These are phyloP conservation scores for Enterospora canceri DNA, from an alignment of 371 early-diverging fungal species.

Conservation along the genomic window DNA sequence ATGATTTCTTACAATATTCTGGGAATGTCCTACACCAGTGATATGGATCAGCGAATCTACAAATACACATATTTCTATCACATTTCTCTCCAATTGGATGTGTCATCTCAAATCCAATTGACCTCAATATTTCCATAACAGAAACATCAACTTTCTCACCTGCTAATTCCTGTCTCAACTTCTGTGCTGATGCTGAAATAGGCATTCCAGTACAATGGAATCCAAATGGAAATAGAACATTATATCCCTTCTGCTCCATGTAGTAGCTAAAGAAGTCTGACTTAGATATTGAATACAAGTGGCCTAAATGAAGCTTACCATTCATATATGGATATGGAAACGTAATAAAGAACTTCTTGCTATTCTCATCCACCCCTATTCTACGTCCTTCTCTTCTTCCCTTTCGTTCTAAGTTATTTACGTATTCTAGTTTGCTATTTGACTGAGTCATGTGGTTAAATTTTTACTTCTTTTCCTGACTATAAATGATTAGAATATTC, in stretches of 20 bases:
- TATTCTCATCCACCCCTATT: no score
- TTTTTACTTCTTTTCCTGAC: no score
- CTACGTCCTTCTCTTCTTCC: no score
- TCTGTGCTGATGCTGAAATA: constrained; percentile 92
- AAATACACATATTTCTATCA: neutral
- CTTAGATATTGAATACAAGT: constrained; percentile 88
- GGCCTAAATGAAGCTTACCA: constrained; percentile 91
- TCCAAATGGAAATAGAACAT: constrained; percentile 85
- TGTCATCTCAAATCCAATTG: no score
- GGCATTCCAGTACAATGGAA: constrained; percentile 99
- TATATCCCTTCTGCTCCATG: constrained; percentile 79
- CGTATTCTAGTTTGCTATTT: no score
- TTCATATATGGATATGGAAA: constrained; percentile 99
- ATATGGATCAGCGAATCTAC: constrained; percentile 70
- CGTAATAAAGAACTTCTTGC: constrained; percentile 87
- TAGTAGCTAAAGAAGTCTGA: constrained; percentile 84
- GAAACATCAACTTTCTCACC: constrained; percentile 59
- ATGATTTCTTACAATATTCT: constrained; percentile 68
- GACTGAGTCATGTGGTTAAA: no score
- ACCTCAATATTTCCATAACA: constrained; percentile 85
- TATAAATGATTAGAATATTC: no score
- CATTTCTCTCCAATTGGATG: neutral
- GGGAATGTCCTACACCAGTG: constrained; percentile 95
- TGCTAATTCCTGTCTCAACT: constrained; percentile 78
- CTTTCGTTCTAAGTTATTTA: no score